Evolutionary conservation across 345 rosid genomes (phyloP), one percentile per base, ranked within the genome.

Genomic region (Hypericum androsaemum): DNA sequence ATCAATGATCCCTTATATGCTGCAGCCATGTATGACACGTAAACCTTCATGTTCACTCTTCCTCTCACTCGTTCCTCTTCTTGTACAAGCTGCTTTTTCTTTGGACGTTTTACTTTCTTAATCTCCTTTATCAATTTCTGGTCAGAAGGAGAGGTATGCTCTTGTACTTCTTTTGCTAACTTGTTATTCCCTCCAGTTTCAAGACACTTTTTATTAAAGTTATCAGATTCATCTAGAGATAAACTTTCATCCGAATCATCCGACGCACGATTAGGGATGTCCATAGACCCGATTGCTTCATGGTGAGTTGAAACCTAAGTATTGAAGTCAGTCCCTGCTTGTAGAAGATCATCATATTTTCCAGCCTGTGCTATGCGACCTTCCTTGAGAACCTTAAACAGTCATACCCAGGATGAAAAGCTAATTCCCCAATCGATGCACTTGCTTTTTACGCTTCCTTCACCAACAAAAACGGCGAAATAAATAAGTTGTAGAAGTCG

Each of bases 41-140:
- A 94, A 53, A 94, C 95, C 77, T 76, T 94, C 99, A 94, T 86
- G 79, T 81, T 94, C 55, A 94, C 87, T 70, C 86, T 75, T 60
- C 99, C 99, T 58, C 89, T 80, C 54, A 85, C 90, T 68, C 99
- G 76, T 80, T 94, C 99, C 80, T 94, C 99, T 72, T 94, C 99
- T 72, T 88, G 97, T 67, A 82, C 95, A 57, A 88, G 94, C 76
- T 94, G 99, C 47, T 88, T 94, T 72, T 80, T 94, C 60, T 95
- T 78, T 8, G 88, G 64, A 5, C 94, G 89, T 65, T 94, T 94
- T 15, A 67, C 81, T 75, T 88, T 88, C 86, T 86, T 94, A 64
- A 80, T 84, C 74, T 82, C 92, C 74, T 83, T 80, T 16, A 83
- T 74, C 44, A 72, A 82, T 73, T 83, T 94, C 70, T 80, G 75